Percentiles rank a stretch among this genome's conserved stretches.
Conservation (phyloP, 768 basidiomycete genomes). For the Roridomyces roridus region DNA sequence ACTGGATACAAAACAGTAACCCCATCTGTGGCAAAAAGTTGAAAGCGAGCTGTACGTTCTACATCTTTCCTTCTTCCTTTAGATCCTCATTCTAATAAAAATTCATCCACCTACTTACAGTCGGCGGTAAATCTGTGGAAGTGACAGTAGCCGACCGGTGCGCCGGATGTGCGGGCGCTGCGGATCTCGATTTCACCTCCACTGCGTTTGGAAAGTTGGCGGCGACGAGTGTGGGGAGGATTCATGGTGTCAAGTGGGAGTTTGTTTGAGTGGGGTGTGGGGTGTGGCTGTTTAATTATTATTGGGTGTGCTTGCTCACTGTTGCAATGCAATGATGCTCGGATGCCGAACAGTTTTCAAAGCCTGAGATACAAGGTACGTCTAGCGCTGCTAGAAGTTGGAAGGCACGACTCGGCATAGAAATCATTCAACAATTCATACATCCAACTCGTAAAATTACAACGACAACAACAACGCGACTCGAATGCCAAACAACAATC, state of each 20-base stretch:
- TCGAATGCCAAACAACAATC: not conserved
- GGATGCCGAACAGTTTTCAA: no score
- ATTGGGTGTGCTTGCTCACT: no score
- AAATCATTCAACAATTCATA: no score
- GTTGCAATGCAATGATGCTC: no score
- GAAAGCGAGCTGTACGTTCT: slow-evolving; percentile 13
- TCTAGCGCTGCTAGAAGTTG: no score
- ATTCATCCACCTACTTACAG: not conserved
- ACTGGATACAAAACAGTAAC: no score
- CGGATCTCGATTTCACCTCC: slow-evolving; percentile 27
- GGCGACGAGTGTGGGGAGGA: slow-evolving; percentile 3
- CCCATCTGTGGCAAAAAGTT: slow-evolving; percentile 20
- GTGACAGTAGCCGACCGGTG: slow-evolving; percentile 24
- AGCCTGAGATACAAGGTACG: no score
- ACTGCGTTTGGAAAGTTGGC: slow-evolving; percentile 19
- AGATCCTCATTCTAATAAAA: not conserved
- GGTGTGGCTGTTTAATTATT: no score
- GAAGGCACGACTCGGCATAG: no score
- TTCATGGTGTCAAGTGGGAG: slow-evolving; percentile 15
- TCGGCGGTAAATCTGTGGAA: slow-evolving; percentile 12
- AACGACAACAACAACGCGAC: no score
- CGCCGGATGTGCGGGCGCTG: slow-evolving; percentile 11
- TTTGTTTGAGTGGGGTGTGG: slow-evolving; percentile 7
- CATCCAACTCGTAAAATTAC: no score
- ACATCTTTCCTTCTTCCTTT: not conserved